A percentile compares a stretch with the other conserved stretches of the same genome.
Evolutionary conservation across 176 grass and related monocot genomes (phyloP).

Genomic region (Triticum aestivum): DNA sequence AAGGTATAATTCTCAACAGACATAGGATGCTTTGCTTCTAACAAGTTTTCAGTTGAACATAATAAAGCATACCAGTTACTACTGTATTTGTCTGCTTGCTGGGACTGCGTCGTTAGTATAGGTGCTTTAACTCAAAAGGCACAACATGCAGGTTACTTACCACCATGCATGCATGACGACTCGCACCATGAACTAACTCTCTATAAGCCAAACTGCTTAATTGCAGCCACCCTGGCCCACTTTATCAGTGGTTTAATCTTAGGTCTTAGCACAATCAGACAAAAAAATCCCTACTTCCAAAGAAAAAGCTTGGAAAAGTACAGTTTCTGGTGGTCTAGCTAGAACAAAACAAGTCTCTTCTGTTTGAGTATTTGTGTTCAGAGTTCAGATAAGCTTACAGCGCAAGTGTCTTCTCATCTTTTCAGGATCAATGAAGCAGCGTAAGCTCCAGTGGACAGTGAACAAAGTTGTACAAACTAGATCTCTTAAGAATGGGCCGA

Average conservation of each 20-base stretch:
- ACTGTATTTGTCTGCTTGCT: not conserved
- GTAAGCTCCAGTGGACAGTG: slow-evolving; percentile 12
- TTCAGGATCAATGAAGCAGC: slow-evolving; percentile 28
- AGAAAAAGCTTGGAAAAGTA: no score
- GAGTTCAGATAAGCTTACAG: slow-evolving; percentile 24
- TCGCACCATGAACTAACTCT: not conserved
- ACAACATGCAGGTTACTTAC: not conserved
- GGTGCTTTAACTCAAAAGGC: no score
- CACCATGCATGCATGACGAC: no score
- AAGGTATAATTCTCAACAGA: not conserved
- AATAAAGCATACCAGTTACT: not conserved
- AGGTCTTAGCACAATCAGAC: not conserved
- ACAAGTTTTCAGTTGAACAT: slow-evolving; percentile 1
- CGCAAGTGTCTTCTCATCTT: not conserved
- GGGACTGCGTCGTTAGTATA: no score
- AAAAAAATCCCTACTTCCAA: no score
- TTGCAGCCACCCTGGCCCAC: slow-evolving; percentile 5
- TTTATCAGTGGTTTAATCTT: slow-evolving; percentile 6
- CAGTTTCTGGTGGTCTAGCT: not conserved
- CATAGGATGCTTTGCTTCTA: not conserved
- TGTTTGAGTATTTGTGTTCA: slow-evolving; percentile 7
- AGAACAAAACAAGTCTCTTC: not conserved
- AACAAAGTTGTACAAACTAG: slow-evolving; percentile 33
- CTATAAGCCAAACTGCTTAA: not conserved
- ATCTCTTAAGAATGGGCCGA: slow-evolving; percentile 10